Conservation (phyloP, 2,329 filamentous ascomycete species). For the Colletotrichum musicola region DNA sequence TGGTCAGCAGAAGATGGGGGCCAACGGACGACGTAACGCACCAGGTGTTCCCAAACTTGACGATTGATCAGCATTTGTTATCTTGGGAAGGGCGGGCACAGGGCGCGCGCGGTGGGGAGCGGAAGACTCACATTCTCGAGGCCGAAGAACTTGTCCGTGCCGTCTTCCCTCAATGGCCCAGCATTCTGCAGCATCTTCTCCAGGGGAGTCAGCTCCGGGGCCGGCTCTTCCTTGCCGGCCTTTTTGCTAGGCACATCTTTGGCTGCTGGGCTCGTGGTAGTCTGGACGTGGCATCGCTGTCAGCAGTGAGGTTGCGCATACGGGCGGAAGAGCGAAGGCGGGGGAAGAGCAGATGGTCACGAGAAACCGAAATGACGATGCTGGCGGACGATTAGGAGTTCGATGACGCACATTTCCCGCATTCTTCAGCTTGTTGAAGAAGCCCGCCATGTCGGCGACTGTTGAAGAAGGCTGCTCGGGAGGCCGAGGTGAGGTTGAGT, state of each 20-base stretch:
- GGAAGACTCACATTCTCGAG: slow-evolving; percentile 88
- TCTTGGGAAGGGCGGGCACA: slow-evolving; percentile 29
- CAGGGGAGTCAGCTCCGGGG: slow-evolving; percentile 71
- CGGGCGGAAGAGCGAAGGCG: slow-evolving; percentile 16
- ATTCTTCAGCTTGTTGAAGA: slow-evolving; percentile 71
- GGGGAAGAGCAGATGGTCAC: neutral
- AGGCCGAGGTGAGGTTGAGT: neutral
- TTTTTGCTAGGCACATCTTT: slow-evolving; percentile 66
- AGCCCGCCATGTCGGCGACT: slow-evolving; percentile 62
- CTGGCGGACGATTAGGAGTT: slow-evolving; percentile 2
- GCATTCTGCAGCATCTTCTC: slow-evolving; percentile 85
- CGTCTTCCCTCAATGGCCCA: slow-evolving; percentile 84
- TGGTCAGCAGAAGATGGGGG: slow-evolving; percentile 7
- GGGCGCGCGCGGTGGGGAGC: slow-evolving; percentile 25
- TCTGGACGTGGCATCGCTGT: slow-evolving; percentile 52
- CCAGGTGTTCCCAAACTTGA: slow-evolving; percentile 97
- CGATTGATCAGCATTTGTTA: slow-evolving; percentile 50
- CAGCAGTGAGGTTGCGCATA: slow-evolving; percentile 40
- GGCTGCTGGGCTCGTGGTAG: slow-evolving; percentile 54
- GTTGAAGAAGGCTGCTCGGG: slow-evolving; percentile 25
- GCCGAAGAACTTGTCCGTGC: slow-evolving; percentile 98
- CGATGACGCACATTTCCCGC: slow-evolving; percentile 63
- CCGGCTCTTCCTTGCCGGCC: slow-evolving; percentile 70
- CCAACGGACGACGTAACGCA: slow-evolving; percentile 58
- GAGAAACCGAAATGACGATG: neutral